Conservation (phyloP, 2,329 filamentous ascomycete species). For the Cytospora mali region DNA sequence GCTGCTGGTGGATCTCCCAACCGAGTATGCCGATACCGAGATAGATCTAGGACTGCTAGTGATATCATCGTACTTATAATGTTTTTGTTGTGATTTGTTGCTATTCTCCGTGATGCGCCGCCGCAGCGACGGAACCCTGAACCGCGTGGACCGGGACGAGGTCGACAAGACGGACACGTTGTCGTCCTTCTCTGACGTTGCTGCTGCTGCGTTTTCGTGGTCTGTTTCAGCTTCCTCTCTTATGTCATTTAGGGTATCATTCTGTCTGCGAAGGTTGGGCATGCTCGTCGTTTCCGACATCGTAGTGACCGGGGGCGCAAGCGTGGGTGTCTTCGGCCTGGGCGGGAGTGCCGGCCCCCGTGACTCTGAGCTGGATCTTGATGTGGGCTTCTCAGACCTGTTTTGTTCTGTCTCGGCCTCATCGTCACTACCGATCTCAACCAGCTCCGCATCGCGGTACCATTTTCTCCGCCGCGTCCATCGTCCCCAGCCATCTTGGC, state of each 20-base stretch:
- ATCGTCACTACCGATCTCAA: slow-evolving; percentile 62
- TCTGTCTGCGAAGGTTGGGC: slow-evolving; percentile 20
- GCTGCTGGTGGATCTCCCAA: slow-evolving; percentile 36
- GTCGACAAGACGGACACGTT: slow-evolving; percentile 53
- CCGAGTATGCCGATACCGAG: slow-evolving; percentile 30
- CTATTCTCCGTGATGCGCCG: slow-evolving; percentile 43
- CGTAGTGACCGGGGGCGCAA: slow-evolving; percentile 23
- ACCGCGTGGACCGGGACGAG: slow-evolving; percentile 49
- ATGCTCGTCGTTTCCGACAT: slow-evolving; percentile 20
- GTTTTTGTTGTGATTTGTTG: too few relatives aligned
- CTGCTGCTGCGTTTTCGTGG: slow-evolving; percentile 13
- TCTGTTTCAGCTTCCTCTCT: slow-evolving; percentile 21
- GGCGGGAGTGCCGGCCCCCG: slow-evolving; percentile 35
- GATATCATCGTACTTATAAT: slow-evolving; percentile 4
- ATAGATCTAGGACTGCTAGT: slow-evolving; percentile 29
- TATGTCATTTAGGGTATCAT: slow-evolving; percentile 28
- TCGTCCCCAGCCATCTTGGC: slow-evolving; percentile 87
- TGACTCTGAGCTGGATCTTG: slow-evolving; percentile 40
- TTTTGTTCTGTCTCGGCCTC: slow-evolving; percentile 34
- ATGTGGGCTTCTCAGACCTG: slow-evolving; percentile 38
- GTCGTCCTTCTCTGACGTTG: slow-evolving; percentile 34
- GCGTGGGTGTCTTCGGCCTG: slow-evolving; percentile 29
- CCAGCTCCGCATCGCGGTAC: slow-evolving; percentile 94
- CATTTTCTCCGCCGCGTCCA: slow-evolving; percentile 94
- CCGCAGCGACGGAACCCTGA: slow-evolving; percentile 45